Percentiles rank a stretch among this genome's conserved stretches.
Evolutionary conservation across 148 eudicot genomes (phyloP).

Genomic region (Nepenthes mirabilis): DNA sequence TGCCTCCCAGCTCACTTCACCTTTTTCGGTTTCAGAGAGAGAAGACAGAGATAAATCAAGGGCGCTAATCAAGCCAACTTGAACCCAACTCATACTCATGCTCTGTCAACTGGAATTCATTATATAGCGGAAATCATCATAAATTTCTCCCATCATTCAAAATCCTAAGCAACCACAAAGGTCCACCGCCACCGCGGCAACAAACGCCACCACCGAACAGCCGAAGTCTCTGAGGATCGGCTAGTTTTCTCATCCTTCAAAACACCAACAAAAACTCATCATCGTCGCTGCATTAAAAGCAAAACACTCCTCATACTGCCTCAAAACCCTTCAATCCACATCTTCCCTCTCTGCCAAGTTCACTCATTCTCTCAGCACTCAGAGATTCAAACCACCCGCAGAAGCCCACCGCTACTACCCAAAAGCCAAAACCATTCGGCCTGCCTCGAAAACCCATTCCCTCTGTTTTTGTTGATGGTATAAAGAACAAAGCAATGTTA

Average conservation of each 20-base stretch:
- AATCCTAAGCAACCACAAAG: too few species aligned
- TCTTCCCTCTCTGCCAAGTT: not conserved
- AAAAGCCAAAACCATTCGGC: not conserved
- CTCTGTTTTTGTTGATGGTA: not conserved
- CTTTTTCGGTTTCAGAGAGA: not conserved
- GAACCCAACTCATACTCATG: slow-evolving; percentile 23
- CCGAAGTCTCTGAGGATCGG: too few species aligned
- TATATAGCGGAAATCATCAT: not conserved
- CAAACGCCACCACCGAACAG: too few species aligned
- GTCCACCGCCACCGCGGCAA: too few species aligned
- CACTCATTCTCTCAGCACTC: not conserved
- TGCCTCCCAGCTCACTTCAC: slow-evolving; percentile 24
- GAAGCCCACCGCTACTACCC: not conserved
- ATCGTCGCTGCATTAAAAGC: not conserved
- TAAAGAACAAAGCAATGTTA: slow-evolving; percentile 14
- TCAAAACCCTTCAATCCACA: not conserved
- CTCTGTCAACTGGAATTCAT: not conserved
- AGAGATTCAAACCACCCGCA: not conserved
- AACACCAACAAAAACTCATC: not conserved
- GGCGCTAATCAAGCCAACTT: slow-evolving; percentile 43
- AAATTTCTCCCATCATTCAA: too few species aligned
- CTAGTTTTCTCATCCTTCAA: not conserved
- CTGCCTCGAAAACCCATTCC: not conserved
- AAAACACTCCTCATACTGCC: not conserved
- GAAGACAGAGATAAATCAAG: slow-evolving; percentile 10